Conservation (phyloP, 2,329 filamentous ascomycete genomes). For the Trichoderma pleuroti region DNA sequence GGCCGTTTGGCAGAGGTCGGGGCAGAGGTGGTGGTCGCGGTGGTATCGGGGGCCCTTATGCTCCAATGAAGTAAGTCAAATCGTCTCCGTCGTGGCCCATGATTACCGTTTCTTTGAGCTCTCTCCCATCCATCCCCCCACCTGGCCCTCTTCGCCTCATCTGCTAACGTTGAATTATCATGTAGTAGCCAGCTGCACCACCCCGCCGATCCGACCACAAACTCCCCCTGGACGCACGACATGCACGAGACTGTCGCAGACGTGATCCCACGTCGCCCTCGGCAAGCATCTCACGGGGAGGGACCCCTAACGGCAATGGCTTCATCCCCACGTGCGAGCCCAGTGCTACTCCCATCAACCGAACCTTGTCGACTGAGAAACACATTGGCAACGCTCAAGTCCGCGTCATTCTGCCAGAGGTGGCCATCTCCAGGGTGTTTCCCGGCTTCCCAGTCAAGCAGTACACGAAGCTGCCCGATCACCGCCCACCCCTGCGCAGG, state of each 20-base stretch:
- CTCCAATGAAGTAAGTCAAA: conserved; percentile 60
- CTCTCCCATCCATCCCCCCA: neutral
- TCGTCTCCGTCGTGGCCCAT: neutral
- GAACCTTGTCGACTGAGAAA: conserved; percentile 77
- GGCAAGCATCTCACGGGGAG: conserved; percentile 44
- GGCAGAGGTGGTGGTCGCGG: conserved; percentile 59
- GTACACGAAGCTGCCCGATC: conserved; percentile 91
- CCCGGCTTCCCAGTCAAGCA: conserved; percentile 78
- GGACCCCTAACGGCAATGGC: conserved; percentile 54
- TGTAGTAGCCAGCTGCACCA: conserved; percentile 39
- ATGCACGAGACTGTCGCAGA: conserved; percentile 73
- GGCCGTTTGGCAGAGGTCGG: conserved; percentile 64
- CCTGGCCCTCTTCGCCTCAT: neutral
- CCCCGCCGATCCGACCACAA: conserved; percentile 60
- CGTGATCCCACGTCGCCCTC: conserved; percentile 40
- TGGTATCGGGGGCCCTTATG: conserved; percentile 55
- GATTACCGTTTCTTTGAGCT: neutral
- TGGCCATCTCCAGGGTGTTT: conserved; percentile 68
- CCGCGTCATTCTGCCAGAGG: conserved; percentile 72
- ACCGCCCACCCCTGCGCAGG: conserved; percentile 85
- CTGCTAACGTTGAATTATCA: conserved; percentile 26
- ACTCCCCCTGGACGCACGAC: conserved; percentile 85
- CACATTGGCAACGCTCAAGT: conserved; percentile 82
- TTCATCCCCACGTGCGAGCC: conserved; percentile 55
- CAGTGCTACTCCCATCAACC: conserved; percentile 64